Conservation (phyloP, 2,329 filamentous ascomycete species). For the Trichoderma lentiforme region DNA sequence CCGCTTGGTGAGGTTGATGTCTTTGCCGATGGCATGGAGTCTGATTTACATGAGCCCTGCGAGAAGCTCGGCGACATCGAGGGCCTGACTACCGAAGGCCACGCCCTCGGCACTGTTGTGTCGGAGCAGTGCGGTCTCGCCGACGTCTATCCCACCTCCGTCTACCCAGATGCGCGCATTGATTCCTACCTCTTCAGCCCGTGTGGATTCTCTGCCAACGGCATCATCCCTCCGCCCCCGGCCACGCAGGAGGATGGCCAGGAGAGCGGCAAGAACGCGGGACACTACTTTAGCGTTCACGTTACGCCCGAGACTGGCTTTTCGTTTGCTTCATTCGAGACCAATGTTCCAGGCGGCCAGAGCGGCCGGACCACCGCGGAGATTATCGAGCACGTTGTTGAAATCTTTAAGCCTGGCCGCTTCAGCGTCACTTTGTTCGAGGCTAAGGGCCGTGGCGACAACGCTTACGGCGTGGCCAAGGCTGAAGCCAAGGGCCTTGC, state of each 20-base stretch:
- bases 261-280: constrained; percentile 42
- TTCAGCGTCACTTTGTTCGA: constrained; percentile 98
- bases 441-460: constrained; percentile 61
- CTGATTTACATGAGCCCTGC: constrained; percentile 48
- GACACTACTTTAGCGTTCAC: constrained; percentile 97
- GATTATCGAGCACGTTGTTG: constrained; percentile 88
- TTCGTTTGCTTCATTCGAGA: constrained; percentile 97
- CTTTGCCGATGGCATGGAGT: constrained; percentile 64
- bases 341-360: constrained; percentile 88
- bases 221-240: constrained; percentile 77
- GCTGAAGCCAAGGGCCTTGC: constrained; percentile 38
- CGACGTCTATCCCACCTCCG: constrained; percentile 79
- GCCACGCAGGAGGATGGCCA: constrained; percentile 34
- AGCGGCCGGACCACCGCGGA: constrained; percentile 84
- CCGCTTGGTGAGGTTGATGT: constrained; percentile 68
- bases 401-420: constrained; percentile 94
- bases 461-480: constrained; percentile 40
- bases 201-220: constrained; percentile 96
- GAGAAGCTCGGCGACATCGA: constrained; percentile 59
- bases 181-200: constrained; percentile 96
- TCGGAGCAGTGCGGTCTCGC: constrained; percentile 86
- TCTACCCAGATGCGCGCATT: constrained; percentile 88
- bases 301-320: constrained; percentile 96
- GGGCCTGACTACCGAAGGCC: constrained; percentile 85
- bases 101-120: constrained; percentile 87